A percentile compares a stretch with the other conserved stretches of the same genome.
These are phyloP conservation scores for Xylaria sp. DNA, from an alignment of 2,329 filamentous ascomycete species.

Conservation along the genomic window DNA sequence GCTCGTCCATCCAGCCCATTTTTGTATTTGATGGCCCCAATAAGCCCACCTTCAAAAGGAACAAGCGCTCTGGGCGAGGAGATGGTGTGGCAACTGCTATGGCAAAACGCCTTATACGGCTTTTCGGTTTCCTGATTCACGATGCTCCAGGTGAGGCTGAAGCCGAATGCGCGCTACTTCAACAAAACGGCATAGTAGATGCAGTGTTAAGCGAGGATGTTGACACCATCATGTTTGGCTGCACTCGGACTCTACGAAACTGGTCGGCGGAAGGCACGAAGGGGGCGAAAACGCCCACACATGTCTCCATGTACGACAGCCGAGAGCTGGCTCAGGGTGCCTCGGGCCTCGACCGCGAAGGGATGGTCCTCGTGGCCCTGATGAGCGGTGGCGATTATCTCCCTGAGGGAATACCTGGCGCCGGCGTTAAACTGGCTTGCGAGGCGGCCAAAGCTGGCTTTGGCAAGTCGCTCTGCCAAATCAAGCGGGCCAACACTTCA, in stretches of 20 bases:
- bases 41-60: slow-evolving; percentile 86
- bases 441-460: slow-evolving; percentile 91
- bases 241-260: slow-evolving; percentile 76
- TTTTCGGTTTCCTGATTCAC: slow-evolving; percentile 85
- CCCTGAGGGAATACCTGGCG: slow-evolving; percentile 84
- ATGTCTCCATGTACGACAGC: slow-evolving; percentile 81
- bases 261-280: slow-evolving; percentile 76
- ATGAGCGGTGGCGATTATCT: slow-evolving; percentile 97
- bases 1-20: slow-evolving; percentile 79
- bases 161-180: slow-evolving; percentile 89
- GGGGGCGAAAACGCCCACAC: slow-evolving; percentile 75
- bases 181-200: slow-evolving; percentile 83
- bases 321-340: slow-evolving; percentile 54
- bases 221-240: slow-evolving; percentile 97
- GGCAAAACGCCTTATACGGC: slow-evolving; percentile 80
- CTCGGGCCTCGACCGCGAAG: slow-evolving; percentile 76
- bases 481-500: slow-evolving; percentile 63
- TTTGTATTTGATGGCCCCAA: slow-evolving; percentile 91
- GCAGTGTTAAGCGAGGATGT: slow-evolving; percentile 96
- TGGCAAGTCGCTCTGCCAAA: slow-evolving; percentile 72
- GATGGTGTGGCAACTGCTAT: slow-evolving; percentile 73
- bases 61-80: slow-evolving; percentile 72
- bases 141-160: slow-evolving; percentile 94
- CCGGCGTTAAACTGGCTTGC: slow-evolving; percentile 85
- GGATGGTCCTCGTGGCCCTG: slow-evolving; percentile 91